phyloP scores from a whole-genome alignment of 164 flowering plant genomes.

The Vitis riparia region DNA sequence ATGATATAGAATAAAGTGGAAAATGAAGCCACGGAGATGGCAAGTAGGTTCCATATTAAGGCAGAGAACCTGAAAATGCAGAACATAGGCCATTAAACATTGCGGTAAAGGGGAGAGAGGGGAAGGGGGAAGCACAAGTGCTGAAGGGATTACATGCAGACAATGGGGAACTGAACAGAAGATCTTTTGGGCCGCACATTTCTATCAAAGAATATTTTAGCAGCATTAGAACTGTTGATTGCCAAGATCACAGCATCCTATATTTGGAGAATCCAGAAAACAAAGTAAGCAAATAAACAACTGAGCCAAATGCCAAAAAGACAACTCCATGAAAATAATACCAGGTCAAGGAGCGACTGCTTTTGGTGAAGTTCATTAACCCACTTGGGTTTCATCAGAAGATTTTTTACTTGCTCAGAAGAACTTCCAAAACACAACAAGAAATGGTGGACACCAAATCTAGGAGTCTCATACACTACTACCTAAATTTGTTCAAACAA shows the following conservation, averaged over 20 bases:
- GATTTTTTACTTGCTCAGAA: slow-evolving; percentile 26
- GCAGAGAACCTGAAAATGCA: slow-evolving; percentile 52
- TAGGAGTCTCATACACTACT: slow-evolving; percentile 74
- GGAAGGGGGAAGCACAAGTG: neutral
- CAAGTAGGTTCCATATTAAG: slow-evolving; percentile 37
- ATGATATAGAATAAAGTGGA: slow-evolving; percentile 57
- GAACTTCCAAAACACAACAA: slow-evolving; percentile 36
- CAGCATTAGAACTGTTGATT: slow-evolving; percentile 69
- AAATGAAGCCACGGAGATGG: slow-evolving; percentile 50
- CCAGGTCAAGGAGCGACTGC: slow-evolving; percentile 61
- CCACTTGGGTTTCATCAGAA: slow-evolving; percentile 77
- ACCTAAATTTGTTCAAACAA: slow-evolving; percentile 44
- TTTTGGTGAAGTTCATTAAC: slow-evolving; percentile 54
- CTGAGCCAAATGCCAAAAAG: neutral
- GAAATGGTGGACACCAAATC: slow-evolving; percentile 74
- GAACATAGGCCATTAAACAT: slow-evolving; percentile 12
- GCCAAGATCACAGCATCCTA: slow-evolving; percentile 76
- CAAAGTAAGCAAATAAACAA: neutral
- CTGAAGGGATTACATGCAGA: slow-evolving; percentile 30
- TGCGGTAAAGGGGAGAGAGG: neutral
- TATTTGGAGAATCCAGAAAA: neutral
- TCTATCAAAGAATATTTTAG: slow-evolving; percentile 37
- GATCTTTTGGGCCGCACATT: slow-evolving; percentile 21
- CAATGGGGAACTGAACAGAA: slow-evolving; percentile 4
- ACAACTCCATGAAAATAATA: slow-evolving; percentile 25